Base-by-base conservation (phyloP, 2,329 filamentous ascomycete species). In the Apiospora pterosperma region DNA sequence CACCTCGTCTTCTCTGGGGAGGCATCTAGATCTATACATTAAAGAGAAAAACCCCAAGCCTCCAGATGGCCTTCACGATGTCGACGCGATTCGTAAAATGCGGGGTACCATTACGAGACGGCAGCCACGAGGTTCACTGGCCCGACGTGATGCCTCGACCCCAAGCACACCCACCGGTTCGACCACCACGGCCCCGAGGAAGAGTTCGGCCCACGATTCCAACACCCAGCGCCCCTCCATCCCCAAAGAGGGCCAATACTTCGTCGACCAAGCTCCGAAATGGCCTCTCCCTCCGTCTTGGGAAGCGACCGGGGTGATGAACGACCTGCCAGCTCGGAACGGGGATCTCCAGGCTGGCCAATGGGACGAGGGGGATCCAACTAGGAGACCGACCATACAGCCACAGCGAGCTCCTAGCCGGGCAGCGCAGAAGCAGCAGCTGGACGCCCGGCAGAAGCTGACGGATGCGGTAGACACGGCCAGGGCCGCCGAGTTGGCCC, bases 21-120 rank as follows among this genome's bases (percentile, higher is more conserved):
- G 95, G 58, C 95, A 98, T 78, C 89, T 97, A 69, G 95, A 98
- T 76, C 87, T 97, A 42, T 97, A 96, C 77, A 94, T 97, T 73
- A 94, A 93, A 74, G 90, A 93, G 65, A 96, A 93, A 80, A 97
- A 97, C 76, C 93, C 95, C 1, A 96, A 94, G 77, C 85, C 90
- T 1, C 81, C 91, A 7, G 95, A 98, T 78, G 94, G 94, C 61
- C 80, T 97, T 58, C 95, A 98, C 78, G 85, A 97, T 80, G 92
- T 97, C 65, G 92, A 95, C 8, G 92, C 92, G 77, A 98, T 98
- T 72, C 86, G 87, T 70, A 92, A 91, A 77, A 81, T 97, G 72
- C 88, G 95, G 62, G 92, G 92, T 55, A 86, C 88, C 67, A 97
- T 98, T 76, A 98, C 95, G 31, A 85, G 95, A 68, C 86, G 95